phyloP scores from a whole-genome alignment of 108 stramenopile genomes.

The Aurantiochytrium sp. region DNA sequence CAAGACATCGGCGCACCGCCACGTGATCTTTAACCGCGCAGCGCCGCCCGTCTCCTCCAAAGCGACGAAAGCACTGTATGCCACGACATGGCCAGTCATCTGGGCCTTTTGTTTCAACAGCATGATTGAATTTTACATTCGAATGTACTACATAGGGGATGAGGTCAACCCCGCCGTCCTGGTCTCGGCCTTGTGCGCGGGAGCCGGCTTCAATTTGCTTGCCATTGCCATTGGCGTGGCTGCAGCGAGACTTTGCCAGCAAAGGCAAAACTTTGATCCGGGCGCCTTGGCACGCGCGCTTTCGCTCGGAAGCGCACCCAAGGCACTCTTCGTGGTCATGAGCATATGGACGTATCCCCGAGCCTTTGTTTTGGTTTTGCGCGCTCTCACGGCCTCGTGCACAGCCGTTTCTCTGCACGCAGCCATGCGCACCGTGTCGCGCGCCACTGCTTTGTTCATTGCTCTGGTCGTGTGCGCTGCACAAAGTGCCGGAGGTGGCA shows the following conservation, averaged over 20 bases:
- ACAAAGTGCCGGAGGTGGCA: not conserved
- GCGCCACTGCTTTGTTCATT: not conserved
- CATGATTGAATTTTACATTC: slow-evolving; percentile 6
- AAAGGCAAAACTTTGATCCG: not conserved
- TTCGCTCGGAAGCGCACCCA: not conserved
- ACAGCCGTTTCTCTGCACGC: not conserved
- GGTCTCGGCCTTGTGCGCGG: too few species aligned
- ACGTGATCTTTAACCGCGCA: not conserved
- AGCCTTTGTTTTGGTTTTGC: not conserved
- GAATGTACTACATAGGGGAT: not conserved
- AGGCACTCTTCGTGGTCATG: not conserved
- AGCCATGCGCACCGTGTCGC: not conserved
- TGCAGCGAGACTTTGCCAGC: too few species aligned
- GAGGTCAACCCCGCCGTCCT: not conserved
- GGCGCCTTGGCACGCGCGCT: not conserved
- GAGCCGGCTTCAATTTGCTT: too few species aligned
- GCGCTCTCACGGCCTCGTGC: not conserved
- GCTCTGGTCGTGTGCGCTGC: not conserved
- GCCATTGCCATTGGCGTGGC: too few species aligned
- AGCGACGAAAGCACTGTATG: too few species aligned
- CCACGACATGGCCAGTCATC: not conserved
- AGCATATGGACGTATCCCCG: slow-evolving; percentile 15
- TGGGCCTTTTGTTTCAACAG: not conserved
- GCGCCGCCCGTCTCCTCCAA: not conserved
- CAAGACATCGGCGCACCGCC: not conserved